Evolutionary conservation across 75 land plant genomes (phyloP).

Genomic region (Isoetes taiwanensis): DNA sequence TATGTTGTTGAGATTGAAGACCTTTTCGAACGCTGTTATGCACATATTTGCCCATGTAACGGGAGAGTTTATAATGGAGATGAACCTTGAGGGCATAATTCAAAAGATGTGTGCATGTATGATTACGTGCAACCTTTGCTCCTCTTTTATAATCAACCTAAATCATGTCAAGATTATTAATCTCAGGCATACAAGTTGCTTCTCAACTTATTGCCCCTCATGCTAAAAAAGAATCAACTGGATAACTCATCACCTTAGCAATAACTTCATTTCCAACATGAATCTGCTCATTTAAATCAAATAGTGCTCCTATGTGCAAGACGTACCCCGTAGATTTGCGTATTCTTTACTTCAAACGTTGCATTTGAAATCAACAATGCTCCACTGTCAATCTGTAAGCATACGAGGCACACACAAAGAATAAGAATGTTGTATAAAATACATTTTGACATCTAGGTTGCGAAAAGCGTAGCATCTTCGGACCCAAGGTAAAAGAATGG

Average conservation of each 20-base stretch:
- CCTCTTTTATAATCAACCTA: constrained; percentile 89
- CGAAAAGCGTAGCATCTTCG: no score
- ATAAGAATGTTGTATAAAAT: no score
- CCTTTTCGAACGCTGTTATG: no score
- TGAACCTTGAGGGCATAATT: constrained; percentile 94
- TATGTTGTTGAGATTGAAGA: no score
- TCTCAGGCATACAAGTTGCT: not conserved
- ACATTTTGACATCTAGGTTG: no score
- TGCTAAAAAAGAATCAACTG: not conserved
- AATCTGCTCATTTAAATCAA: constrained; percentile 22
- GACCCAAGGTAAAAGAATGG: no score
- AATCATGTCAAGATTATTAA: not conserved
- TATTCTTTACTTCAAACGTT: constrained; percentile 60
- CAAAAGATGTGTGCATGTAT: constrained; percentile 91
- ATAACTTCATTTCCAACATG: constrained; percentile 56
- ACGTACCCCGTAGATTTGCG: constrained; percentile 81
- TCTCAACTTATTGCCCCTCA: not conserved
- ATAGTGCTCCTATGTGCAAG: constrained; percentile 69
- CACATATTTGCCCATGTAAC: no score
- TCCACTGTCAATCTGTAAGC: constrained; percentile 80
- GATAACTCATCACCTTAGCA: constrained; percentile 38
- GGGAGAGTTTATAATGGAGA: no score
- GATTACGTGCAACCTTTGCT: constrained; percentile 74
- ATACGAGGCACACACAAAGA: constrained; percentile 1
- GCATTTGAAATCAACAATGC: constrained; percentile 43